These are phyloP conservation scores for Lactuca sativa DNA, from an alignment of 129 eudicot species.

Conservation along the genomic window DNA sequence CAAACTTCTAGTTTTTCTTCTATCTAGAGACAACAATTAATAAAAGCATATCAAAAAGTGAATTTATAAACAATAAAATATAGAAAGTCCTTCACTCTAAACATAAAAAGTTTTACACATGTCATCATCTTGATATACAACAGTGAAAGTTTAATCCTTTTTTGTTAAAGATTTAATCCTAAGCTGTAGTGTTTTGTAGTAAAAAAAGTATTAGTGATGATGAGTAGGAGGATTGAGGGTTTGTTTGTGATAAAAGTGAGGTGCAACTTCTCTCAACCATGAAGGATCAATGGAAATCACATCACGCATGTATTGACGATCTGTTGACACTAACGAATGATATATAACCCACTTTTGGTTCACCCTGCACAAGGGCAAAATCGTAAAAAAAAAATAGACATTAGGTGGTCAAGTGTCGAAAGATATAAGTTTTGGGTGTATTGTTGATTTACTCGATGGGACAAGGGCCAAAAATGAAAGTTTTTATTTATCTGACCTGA, in stretches of 20 bases:
- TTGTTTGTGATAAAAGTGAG: slow-evolving; percentile 72
- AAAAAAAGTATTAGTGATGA: background rate
- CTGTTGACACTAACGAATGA: slow-evolving; percentile 87
- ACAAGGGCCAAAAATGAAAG: background rate
- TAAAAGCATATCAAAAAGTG: no score
- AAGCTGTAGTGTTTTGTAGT: no score
- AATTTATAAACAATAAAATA: no score
- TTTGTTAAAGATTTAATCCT: no score
- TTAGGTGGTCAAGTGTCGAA: background rate
- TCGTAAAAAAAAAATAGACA: background rate
- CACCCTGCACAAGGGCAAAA: slow-evolving; percentile 69
- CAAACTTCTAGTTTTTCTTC: no score
- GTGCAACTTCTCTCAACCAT: slow-evolving; percentile 92
- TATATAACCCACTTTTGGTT: slow-evolving; percentile 92
- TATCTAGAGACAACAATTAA: no score
- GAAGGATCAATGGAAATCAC: slow-evolving; percentile 84
- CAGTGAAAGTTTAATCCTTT: no score
- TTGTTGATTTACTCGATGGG: background rate
- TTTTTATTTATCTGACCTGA: slow-evolving; percentile 45
- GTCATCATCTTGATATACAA: no score
- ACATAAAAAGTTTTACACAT: no score
- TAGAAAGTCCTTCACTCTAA: no score
- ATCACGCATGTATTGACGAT: slow-evolving; percentile 94
- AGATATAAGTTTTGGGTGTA: background rate
- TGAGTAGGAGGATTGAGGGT: slow-evolving; percentile 36